Conservation (phyloP, 306 rosid genomes). For the Gastrolobium bilobum region DNA sequence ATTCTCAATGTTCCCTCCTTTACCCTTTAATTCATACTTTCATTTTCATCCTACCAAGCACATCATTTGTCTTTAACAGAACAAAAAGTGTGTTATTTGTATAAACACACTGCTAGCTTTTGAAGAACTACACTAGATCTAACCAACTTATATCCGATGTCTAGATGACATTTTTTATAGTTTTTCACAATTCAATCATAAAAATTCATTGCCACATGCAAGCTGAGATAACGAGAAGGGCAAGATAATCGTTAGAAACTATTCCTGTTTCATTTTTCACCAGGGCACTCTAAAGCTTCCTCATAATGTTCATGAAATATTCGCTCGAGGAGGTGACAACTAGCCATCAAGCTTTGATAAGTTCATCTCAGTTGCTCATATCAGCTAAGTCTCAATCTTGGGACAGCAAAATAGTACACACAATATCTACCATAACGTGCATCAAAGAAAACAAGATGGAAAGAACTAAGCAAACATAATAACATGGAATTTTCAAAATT, state of each 20-base stretch:
- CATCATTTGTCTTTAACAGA: background rate
- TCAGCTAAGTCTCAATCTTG: constrained; percentile 4
- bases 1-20: constrained; percentile 11
- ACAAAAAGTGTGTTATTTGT: background rate
- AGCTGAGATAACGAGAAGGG: background rate
- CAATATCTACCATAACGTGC: background rate
- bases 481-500: background rate
- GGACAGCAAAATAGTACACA: background rate
- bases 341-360: background rate
- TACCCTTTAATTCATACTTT: background rate
- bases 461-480: constrained; percentile 12
- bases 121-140: constrained; percentile 3
- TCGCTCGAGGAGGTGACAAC: background rate
- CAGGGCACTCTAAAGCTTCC: background rate
- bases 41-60: constrained; percentile 6
- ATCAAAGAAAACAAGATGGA: constrained; percentile 16
- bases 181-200: background rate
- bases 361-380: background rate
- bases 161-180: background rate
- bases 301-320: background rate
- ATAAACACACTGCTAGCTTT: background rate
- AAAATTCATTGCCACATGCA: background rate
- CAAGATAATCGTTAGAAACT: background rate
- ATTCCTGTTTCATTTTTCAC: constrained; percentile 4
- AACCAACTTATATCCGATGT: background rate